These are phyloP conservation scores for Ascosphaera apis DNA, from an alignment of 2,329 filamentous ascomycete genomes.

Conservation along the genomic window DNA sequence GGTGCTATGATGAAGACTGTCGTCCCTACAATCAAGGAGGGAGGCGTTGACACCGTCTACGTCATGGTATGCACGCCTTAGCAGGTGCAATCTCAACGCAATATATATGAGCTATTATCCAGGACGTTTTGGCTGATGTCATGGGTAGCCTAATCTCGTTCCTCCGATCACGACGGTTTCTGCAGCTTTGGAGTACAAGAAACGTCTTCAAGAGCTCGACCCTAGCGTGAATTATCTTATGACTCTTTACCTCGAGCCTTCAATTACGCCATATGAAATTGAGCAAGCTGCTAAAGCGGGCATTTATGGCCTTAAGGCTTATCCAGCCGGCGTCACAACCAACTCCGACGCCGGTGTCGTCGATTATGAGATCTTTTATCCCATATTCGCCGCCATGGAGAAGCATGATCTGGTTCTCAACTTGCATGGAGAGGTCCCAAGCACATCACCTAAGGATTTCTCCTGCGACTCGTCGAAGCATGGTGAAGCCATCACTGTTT, in stretches of 20 bases:
- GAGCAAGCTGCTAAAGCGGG: constrained; percentile 49
- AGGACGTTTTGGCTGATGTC: constrained; percentile 5
- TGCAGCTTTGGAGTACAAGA: constrained; percentile 43
- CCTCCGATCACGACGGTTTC: constrained; percentile 39
- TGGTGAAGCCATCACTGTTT: constrained; percentile 26
- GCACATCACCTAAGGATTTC: constrained; percentile 20
- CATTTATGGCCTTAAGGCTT: constrained; percentile 48
- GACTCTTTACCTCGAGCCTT: constrained; percentile 45
- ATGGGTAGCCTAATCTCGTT: constrained; percentile 35
- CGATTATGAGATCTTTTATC: constrained; percentile 22
- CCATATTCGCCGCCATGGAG: constrained; percentile 76
- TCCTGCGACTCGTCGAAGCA: not conserved
- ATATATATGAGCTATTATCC: constrained; percentile 3
- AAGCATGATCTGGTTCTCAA: constrained; percentile 63
- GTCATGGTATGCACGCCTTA: constrained; percentile 21
- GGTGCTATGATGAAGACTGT: constrained; percentile 37
- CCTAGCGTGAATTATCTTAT: constrained; percentile 46
- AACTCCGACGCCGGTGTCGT: constrained; percentile 30
- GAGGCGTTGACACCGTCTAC: constrained; percentile 41
- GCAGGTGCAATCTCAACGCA: constrained; percentile 2
- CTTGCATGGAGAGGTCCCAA: constrained; percentile 72
- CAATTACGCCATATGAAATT: constrained; percentile 45
- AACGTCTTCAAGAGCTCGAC: constrained; percentile 35
- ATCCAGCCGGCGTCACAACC: constrained; percentile 28
- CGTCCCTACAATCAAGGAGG: constrained; percentile 30